These are phyloP conservation scores for Aaosphaeria arxii DNA, from an alignment of 2,329 filamentous ascomycete genomes.

Conservation along the genomic window DNA sequence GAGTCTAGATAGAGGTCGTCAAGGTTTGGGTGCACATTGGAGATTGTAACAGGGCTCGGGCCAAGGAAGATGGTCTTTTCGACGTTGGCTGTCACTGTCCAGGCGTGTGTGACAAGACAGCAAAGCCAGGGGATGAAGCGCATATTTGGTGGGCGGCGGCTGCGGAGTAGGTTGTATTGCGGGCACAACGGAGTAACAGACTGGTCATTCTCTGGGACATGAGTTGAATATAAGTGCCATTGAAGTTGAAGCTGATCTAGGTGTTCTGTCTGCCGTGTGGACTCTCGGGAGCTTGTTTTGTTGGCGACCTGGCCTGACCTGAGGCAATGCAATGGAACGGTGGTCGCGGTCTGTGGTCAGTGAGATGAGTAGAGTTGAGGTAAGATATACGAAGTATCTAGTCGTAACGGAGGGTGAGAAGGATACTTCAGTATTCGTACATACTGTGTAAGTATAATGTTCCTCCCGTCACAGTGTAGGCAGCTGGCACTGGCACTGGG, in stretches of 20 bases:
- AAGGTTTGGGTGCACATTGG: constrained; percentile 55
- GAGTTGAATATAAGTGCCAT: background rate
- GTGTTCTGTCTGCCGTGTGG: background rate
- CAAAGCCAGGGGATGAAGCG: constrained; percentile 26
- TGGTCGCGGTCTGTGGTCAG: no score
- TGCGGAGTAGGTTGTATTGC: constrained; percentile 8
- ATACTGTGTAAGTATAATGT: no score
- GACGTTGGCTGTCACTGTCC: constrained; percentile 63
- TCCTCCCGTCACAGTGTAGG: no score
- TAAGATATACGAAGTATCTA: no score
- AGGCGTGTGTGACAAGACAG: constrained; percentile 29
- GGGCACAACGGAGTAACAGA: constrained; percentile 7
- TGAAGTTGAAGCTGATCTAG: background rate
- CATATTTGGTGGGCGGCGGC: constrained; percentile 28
- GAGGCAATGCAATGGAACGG: no score
- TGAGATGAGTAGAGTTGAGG: no score
- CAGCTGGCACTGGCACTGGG: no score
- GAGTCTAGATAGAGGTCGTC: constrained; percentile 61
- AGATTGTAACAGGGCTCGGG: constrained; percentile 57
- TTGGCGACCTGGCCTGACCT: no score
- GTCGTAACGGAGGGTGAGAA: no score
- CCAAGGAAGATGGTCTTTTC: constrained; percentile 89
- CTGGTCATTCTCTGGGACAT: background rate
- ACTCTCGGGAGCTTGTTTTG: no score
- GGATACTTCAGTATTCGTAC: no score